These are phyloP conservation scores for Berkeleyomyces basicola DNA, from an alignment of 2,329 filamentous ascomycete genomes.

Conservation along the genomic window DNA sequence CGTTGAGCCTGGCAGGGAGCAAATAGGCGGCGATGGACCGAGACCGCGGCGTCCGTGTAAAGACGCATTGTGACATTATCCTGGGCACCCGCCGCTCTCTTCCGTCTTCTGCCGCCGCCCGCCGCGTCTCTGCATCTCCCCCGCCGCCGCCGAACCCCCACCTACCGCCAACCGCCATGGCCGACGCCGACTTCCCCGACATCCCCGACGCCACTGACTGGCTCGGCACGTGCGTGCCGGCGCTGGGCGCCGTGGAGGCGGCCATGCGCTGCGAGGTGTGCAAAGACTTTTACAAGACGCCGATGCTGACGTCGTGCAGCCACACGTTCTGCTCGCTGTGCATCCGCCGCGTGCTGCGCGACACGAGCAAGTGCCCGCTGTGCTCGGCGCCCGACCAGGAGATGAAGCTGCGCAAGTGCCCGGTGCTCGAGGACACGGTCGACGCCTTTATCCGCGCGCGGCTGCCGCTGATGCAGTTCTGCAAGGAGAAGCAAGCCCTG, in stretches of 20 bases:
- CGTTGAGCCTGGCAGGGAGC: not conserved
- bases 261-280: slow-evolving; percentile 89
- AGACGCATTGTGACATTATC: not conserved
- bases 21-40: too few species aligned
- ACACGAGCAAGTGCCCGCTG: slow-evolving; percentile 73
- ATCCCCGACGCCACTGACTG: slow-evolving; percentile 74
- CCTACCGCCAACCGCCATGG: slow-evolving; percentile 17
- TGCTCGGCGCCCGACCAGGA: slow-evolving; percentile 71
- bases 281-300: slow-evolving; percentile 91
- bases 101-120: too few species aligned
- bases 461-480: slow-evolving; percentile 44
- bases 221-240: slow-evolving; percentile 51
- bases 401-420: slow-evolving; percentile 69
- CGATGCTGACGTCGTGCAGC: slow-evolving; percentile 85
- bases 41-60: too few species aligned
- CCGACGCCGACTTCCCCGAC: slow-evolving; percentile 23
- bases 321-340: slow-evolving; percentile 96
- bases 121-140: not conserved
- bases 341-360: slow-evolving; percentile 69
- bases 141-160: not conserved
- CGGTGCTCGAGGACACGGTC: slow-evolving; percentile 70
- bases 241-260: slow-evolving; percentile 57
- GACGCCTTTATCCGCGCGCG: slow-evolving; percentile 57
- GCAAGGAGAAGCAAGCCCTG: slow-evolving; percentile 35
- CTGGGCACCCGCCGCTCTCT: too few species aligned